Base-by-base conservation (phyloP, 1,284 basidiomycete species). In the Fereydounia khargensis region DNA sequence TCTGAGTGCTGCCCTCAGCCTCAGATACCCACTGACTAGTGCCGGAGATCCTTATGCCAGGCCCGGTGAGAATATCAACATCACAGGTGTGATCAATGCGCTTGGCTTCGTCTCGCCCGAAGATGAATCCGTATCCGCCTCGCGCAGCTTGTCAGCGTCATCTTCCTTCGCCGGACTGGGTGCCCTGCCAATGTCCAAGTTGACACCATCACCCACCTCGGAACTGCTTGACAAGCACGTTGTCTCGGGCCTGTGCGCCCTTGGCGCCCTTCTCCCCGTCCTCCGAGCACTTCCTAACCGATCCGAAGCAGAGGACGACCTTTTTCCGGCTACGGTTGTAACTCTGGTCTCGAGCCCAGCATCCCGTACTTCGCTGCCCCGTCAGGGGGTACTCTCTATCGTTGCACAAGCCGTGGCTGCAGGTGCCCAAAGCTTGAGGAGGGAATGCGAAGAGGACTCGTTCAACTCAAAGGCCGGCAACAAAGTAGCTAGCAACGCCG, bases 41-140 rank as follows among this genome's bases (percentile, higher is more conserved):
- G 66, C 71, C 4, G 73, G 73, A 5, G 73, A 75, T 31, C 73
- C 73, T n/a, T 75, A 68, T 31, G 65, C 71, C 1, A 47, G 58
- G 13, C 65, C 71, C 2, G 73, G 71, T 21, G 62, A 67, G 21
- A 58, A 63, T 27, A 51, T 70, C 37, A 57, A 46, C 23, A 49
- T 74, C 34, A 35, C 65, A 6, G 73, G 68, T 25, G 44, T 73
- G 3, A 47, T 75, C 31, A 74, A 74, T 23, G 61, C 66, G 14
- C 59, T 66, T 28, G 65, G 62, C 51, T 73, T 54, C 24, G 45
- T 58, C 16, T 45, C 60, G 5, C 52, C 56, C n/a, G 45, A 50
- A 22, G 55, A 60, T 14, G 56, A 50, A 10, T 18, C 38, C 9
- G 5, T 5, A 1, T 35, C 37, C 34, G 27, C 46, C 6, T 52